A percentile compares a stretch with the other conserved stretches of the same genome.
Evolutionary conservation across 2,329 filamentous ascomycete species (phyloP).

Genomic region (Leptographium lundbergii): DNA sequence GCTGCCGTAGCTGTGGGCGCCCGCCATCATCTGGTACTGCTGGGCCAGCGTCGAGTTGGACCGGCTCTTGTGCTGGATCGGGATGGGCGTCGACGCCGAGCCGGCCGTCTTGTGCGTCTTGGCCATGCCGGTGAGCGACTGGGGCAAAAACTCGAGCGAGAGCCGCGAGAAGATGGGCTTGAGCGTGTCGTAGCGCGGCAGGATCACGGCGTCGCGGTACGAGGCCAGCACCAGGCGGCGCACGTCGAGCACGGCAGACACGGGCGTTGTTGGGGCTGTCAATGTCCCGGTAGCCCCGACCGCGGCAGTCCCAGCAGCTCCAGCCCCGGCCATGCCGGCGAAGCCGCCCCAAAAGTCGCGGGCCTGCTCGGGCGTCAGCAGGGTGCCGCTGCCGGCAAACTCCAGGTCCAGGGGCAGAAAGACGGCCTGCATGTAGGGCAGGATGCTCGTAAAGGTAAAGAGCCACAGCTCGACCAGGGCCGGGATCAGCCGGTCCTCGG

Average conservation of each 20-base stretch:
- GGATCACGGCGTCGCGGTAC: slow-evolving; percentile 78
- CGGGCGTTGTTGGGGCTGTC: slow-evolving; percentile 16
- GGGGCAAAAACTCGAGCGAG: slow-evolving; percentile 63
- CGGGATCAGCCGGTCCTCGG: slow-evolving; percentile 81
- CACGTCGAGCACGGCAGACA: slow-evolving; percentile 58
- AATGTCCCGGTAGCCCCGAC: not conserved
- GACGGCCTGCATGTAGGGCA: slow-evolving; percentile 91
- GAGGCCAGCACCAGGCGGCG: slow-evolving; percentile 77
- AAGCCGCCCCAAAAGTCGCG: slow-evolving; percentile 83
- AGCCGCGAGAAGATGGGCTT: slow-evolving; percentile 85
- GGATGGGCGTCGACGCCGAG: slow-evolving; percentile 36
- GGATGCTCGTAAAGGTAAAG: slow-evolving; percentile 75
- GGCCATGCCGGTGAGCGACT: slow-evolving; percentile 35
- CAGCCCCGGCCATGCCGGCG: slow-evolving; percentile 13
- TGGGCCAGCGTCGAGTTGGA: slow-evolving; percentile 10
- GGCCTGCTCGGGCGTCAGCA: slow-evolving; percentile 68
- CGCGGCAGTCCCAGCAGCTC: too few relatives aligned
- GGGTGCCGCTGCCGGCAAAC: slow-evolving; percentile 69
- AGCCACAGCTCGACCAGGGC: slow-evolving; percentile 90
- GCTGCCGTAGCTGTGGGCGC: slow-evolving; percentile 7
- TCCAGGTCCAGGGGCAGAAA: slow-evolving; percentile 89
- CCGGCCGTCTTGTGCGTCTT: slow-evolving; percentile 1
- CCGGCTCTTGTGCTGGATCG: slow-evolving; percentile 24
- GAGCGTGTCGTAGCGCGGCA: slow-evolving; percentile 78
- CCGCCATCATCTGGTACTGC: not conserved